Evolutionary conservation across 805 yeast species (phyloP), one percentile per base, ranked within the genome.

Genomic region (Torulaspora microellipsoides): DNA sequence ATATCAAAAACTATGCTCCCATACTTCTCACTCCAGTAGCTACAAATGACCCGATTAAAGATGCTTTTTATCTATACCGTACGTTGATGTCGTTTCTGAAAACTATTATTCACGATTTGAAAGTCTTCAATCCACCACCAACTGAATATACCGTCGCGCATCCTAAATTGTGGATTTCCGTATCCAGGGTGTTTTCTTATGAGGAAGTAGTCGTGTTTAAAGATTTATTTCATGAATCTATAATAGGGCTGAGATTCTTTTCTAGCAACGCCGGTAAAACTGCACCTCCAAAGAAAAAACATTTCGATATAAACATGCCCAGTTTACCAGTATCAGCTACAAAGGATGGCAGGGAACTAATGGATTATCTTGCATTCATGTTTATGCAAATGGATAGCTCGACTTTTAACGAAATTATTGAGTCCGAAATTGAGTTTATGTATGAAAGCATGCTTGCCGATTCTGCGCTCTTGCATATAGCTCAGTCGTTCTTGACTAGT

Each of bases 341-440:
- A 1, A 89, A 88, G 54, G 98, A 91, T 58, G 96, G 90, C 46
- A 88, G 90, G 54, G 99, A 93, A 55, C 70, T 90, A 45, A 89
- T 93, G 96, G 99, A 95, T 59, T 83, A 89, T 3, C 80, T 93
- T 60, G 96, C 96, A 0, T 84, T 95, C 1, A 86, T 93, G 55
- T 93, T 88, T 65, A 86, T 89, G 53, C 95, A 88, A 59, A 77
- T 95, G 43, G 99, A 95, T 59, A 90, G 95, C 15, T 89, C 98
- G 0, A 85, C 97, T 0, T 95, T 95, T 65, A 90, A 87, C 61
- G 99, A 93, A 65, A 83, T 93, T 49, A 81, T 89, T 8, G 87
- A 81, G 49, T 73, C 81, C 2, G 96, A 93, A 63, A 71, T 91
- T 44, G 85, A 82, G 15, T 80, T 77, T 54, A 70, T 90, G 63